Evolutionary conservation across 1,139 yeast species (phyloP), one percentile per base, ranked within the genome.

Genomic region (Magnusiomyces suaveolens): DNA sequence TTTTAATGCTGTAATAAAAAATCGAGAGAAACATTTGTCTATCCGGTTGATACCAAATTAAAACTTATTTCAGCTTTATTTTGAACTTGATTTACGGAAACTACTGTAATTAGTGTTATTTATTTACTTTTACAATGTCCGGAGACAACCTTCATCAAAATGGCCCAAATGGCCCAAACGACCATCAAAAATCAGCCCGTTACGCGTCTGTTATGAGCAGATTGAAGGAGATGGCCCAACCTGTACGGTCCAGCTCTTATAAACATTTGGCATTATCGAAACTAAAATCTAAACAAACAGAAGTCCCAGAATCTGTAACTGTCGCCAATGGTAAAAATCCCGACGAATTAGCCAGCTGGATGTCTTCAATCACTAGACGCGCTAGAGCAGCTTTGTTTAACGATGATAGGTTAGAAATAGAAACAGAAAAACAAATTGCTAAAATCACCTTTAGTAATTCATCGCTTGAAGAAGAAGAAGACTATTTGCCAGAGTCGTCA

Each of bases 291-390:
- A 21, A 21, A 96, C 97, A 89, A 1, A 41, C 2, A 6, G 16
- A 18, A 18, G 6, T 3, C 4, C 4, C 25, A 41, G 4, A 4
- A 10, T 32, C 44, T 18, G n/a, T 20, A 20, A 20, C 44, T 4
- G 25, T 51, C 6, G 54, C 50, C 36, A 44, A 53, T 12, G 51
- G 56, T 16, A 52, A 44, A 14, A 57, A 57, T 24, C 50, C 59
- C 10, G 74, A 74, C 46, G 78, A 77, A 18, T 60, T 80, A n/a
- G 68, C 78, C 10, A 64, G 69, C 24, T 82, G 86, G 86, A 75
- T 82, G 36, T 74, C 75, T 48, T 70, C 74, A 3, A 66, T 81
- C 49, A 76, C 77, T 52, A 54, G 60, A 2, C 70, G 80, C 54
- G 79, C 80, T 2, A 65, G 69, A 52, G 51, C 54, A 21, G 67